These are phyloP conservation scores for Hypomontagnella submonticulosa DNA, from an alignment of 495 filamentous ascomycete species.

Conservation along the genomic window DNA sequence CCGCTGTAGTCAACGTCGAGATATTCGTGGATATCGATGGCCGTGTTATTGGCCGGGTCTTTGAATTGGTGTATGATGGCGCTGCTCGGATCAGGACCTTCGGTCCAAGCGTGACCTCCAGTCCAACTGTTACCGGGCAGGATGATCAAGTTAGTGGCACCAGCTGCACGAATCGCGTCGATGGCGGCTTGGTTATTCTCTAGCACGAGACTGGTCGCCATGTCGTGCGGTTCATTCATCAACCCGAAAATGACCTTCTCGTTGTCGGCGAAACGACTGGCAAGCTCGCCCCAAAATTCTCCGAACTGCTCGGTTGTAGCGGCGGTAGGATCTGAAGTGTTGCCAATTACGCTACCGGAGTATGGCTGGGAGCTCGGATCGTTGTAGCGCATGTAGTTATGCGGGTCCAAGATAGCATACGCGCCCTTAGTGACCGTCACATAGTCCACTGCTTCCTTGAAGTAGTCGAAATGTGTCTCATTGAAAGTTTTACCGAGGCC, in stretches of 20 bases:
- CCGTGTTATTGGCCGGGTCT: constrained; percentile 60
- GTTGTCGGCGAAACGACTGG: constrained; percentile 58
- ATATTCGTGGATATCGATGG: constrained; percentile 66
- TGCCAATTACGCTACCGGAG: constrained; percentile 62
- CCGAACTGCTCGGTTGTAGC: constrained; percentile 62
- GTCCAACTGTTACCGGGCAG: constrained; percentile 62
- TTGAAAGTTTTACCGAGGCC: constrained; percentile 64
- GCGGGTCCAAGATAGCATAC: constrained; percentile 64
- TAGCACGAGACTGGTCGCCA: constrained; percentile 58
- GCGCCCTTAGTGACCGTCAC: constrained; percentile 62
- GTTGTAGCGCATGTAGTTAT: constrained; percentile 68
- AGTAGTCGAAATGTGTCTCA: constrained; percentile 62
- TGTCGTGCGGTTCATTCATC: constrained; percentile 65
- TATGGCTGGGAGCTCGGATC: constrained; percentile 62
- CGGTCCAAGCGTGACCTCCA: constrained; percentile 61
- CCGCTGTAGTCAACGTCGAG: constrained; percentile 63
- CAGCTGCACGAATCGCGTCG: constrained; percentile 57
- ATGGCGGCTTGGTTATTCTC: constrained; percentile 64
- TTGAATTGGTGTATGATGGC: constrained; percentile 56
- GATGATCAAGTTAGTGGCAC: constrained; percentile 60
- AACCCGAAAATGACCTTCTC: constrained; percentile 63
- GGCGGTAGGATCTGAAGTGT: constrained; percentile 54
- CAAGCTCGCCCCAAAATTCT: constrained; percentile 65
- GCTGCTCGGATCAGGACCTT: constrained; percentile 58
- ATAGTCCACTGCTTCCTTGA: constrained; percentile 63